phyloP scores from a whole-genome alignment of 2,329 filamentous ascomycete genomes.

The Epichloe gansuensis region DNA sequence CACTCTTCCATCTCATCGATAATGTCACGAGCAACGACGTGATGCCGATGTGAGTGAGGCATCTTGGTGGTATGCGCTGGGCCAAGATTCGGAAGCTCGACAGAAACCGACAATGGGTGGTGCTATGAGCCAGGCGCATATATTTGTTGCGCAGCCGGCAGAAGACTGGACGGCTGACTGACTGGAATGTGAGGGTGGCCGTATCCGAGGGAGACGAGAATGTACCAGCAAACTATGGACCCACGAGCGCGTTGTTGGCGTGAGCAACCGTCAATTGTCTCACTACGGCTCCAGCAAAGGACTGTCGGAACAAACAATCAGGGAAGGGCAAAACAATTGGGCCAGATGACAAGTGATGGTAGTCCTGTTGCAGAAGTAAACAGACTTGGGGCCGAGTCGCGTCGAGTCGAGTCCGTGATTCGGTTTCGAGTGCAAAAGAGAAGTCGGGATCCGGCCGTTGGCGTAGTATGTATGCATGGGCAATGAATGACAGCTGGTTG shows the following conservation, averaged over 20 bases:
- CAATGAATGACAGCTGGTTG: no score
- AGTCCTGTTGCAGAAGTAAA: not conserved
- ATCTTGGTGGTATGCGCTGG: constrained; percentile 12
- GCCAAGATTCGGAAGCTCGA: not conserved
- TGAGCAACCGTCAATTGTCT: constrained; percentile 8
- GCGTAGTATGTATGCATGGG: not conserved
- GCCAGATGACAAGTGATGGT: constrained; percentile 14
- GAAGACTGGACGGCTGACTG: constrained; percentile 6
- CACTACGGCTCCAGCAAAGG: not conserved
- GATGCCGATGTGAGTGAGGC: constrained; percentile 17
- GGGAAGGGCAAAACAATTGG: constrained; percentile 10
- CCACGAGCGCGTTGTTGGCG: constrained; percentile 10
- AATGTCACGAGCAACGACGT: constrained; percentile 5
- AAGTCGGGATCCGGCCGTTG: not conserved
- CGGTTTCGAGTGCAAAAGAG: not conserved
- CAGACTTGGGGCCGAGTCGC: not conserved
- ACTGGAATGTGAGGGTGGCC: constrained; percentile 17
- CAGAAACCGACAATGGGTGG: not conserved
- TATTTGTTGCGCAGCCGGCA: constrained; percentile 6
- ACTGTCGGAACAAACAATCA: not conserved
- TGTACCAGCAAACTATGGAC: constrained; percentile 13
- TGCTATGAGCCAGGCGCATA: constrained; percentile 5
- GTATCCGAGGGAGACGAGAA: constrained; percentile 15
- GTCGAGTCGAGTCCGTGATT: not conserved
- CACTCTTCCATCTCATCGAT: constrained; percentile 1